Base-by-base conservation (phyloP, 1,284 basidiomycete genomes). In the Malassezia obtusa region DNA sequence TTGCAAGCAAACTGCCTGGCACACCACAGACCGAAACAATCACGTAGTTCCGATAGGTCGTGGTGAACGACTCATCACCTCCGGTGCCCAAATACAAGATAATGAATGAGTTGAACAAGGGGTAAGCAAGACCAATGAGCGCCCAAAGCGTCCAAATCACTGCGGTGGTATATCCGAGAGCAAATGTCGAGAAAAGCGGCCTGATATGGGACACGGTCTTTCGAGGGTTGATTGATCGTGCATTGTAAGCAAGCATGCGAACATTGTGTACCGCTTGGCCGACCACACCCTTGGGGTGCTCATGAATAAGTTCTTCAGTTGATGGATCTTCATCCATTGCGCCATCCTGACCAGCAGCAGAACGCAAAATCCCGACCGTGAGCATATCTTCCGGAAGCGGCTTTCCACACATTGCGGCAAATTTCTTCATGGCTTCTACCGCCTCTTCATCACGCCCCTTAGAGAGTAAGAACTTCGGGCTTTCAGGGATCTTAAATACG, bases 391-490 rank as follows among this genome's bases (percentile, higher is more conserved):
- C 68, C 14, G 65, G 61, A 19, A 73, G 48, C 2, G 57, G 57
- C 19, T 47, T 61, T 31, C 68, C 68, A 55, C 68, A 71, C 33
- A 68, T 62, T 14, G 50, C 28, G 22, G 69, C 71, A 40, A 73
- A 62, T 39, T 68, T 64, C 37, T 62, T 60, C 53, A 73, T 57
- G 4, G 63, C 63, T 1, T 49, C 58, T 19, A 73, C 65, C 1
- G 71, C 71, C 21, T 71, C 70, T 38, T 67, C 69, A 49, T 73
- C 71, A 19, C 64, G 65, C n/a, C 71, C 71, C 54, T 72, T 64
- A 21, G 68, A 62, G 24, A 73, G 57, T 38, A 72, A 62, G 57
- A 49, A 73, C 59, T 73, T 73, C 52, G 71, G 71, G 47, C 69
- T 72, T 50, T 73, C 71, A 33, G 71, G 71, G 26, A 73, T 62